These are phyloP conservation scores for Boletus tylopilopsis DNA, from an alignment of 768 basidiomycete genomes.

Conservation along the genomic window DNA sequence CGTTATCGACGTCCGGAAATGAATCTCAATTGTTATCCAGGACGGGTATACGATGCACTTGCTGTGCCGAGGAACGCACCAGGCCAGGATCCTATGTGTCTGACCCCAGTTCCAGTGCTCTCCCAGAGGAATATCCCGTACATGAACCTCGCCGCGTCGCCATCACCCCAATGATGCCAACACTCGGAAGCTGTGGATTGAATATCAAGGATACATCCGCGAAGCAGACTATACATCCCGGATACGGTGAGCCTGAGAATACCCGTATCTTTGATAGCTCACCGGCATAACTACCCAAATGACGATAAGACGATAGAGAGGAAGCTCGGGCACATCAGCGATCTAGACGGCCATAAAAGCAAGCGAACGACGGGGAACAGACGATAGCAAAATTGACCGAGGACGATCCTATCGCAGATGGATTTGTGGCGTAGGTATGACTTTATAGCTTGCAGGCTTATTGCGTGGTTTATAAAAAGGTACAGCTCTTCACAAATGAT, in stretches of 20 bases:
- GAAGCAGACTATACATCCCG: neutral
- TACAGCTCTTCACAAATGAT: too few relatives aligned
- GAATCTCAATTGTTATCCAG: too few relatives aligned
- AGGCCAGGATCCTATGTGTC: constrained; percentile 18
- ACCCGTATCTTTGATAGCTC: neutral
- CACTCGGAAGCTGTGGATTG: constrained; percentile 42
- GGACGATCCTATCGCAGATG: too few relatives aligned
- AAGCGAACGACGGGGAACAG: neutral
- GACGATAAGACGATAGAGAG: constrained; percentile 1
- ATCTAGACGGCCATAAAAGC: neutral
- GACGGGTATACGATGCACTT: too few relatives aligned
- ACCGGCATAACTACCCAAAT: constrained; percentile 6
- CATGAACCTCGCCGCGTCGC: constrained; percentile 35
- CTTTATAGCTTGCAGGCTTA: too few relatives aligned
- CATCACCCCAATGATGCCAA: constrained; percentile 34
- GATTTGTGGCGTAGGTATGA: too few relatives aligned
- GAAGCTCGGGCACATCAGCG: neutral
- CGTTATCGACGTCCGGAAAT: too few relatives aligned
- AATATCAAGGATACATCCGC: constrained; percentile 38
- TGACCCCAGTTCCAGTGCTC: constrained; percentile 29
- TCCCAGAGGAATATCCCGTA: constrained; percentile 37
- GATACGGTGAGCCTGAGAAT: neutral
- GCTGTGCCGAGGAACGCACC: too few relatives aligned
- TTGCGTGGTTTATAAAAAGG: too few relatives aligned
- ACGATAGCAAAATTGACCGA: neutral